phyloP scores from a whole-genome alignment of 345 rosid genomes.

The Erodium maritimum region DNA sequence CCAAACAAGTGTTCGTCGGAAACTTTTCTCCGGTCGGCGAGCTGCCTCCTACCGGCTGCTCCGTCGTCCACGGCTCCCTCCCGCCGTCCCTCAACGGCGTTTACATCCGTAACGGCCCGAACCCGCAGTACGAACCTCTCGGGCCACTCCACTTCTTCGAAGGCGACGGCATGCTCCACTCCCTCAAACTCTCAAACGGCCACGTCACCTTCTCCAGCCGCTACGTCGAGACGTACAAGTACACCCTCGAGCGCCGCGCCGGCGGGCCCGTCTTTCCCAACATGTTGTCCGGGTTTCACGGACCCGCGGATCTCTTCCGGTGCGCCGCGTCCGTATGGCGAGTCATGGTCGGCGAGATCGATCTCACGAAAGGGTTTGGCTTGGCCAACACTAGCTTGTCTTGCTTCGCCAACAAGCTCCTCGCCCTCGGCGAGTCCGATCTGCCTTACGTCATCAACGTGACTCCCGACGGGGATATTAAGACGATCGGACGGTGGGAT shows the following conservation, averaged over 20 bases:
- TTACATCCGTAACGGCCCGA: conserved; percentile 56
- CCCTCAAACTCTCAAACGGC: conserved; percentile 34
- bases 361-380: conserved; percentile 43
- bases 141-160: conserved; percentile 63
- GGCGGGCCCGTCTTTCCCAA: conserved; percentile 43
- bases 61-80: conserved; percentile 33
- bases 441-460: conserved; percentile 38
- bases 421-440: conserved; percentile 51
- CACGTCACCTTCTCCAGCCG: conserved; percentile 39
- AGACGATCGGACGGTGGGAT: conserved; percentile 37
- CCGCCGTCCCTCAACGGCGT: conserved; percentile 50
- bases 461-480: conserved; percentile 30
- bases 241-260: conserved; percentile 21
- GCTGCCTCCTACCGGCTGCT: conserved; percentile 47
- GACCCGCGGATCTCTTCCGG: conserved; percentile 43
- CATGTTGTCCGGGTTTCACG: conserved; percentile 42
- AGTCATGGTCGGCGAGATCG: conserved; percentile 35
- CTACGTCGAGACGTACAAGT: conserved; percentile 46
- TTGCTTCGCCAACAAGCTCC: conserved; percentile 32
- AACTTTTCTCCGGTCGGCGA: conserved; percentile 58
- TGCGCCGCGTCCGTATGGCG: conserved; percentile 38
- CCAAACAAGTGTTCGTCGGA: conserved; percentile 26
- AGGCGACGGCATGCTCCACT: conserved; percentile 65
- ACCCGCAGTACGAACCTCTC: conserved; percentile 50
- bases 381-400: conserved; percentile 49